Evolutionary conservation across 23 red algal genomes (phyloP), one percentile per base, ranked within the genome.

Genomic region (Pyropia yezoensis): DNA sequence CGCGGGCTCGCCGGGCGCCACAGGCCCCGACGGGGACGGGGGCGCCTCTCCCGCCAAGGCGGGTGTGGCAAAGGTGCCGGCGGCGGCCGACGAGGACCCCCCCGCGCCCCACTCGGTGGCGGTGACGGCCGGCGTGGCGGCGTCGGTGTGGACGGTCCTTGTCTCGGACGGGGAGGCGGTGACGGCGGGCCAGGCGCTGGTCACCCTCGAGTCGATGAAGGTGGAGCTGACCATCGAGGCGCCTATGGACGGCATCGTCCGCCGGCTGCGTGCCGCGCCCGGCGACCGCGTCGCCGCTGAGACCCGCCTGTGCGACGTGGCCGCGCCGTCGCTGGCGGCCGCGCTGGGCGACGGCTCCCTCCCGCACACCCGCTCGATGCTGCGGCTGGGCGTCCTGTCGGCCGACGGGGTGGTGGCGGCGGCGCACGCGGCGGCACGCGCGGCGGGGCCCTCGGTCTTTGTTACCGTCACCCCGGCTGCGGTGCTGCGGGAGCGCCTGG

Each of bases 141-240:
- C 82, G 12, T 70, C 50, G 47, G 82, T 87, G 14, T 87, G 82
- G 82, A 61, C 82, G 23, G 53, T 87, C 20, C 26, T 69, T 18
- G 82, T 77, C 15, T 2, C 22, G 2, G 63, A 87, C 45, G 71
- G 71, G 15, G 58, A 87, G 13, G 52, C 24, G 25, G 71, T 87
- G 22, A 39, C 64, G 50, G 53, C 70, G 49, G 82, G 82, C 27
- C 70, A 67, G 18, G 27, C 63, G 21, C 54, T 87, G 11, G 66
- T 87, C 47, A 52, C 82, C 21, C 71, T 87, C 52, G 82, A 87
- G 61, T 76, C 71, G 27, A 87, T 87, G 82, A 87, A 87, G 61
- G 82, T 87, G 28, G 82, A 87, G 70, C 68, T 87, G 54, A 61
- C 50, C 27, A 18, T 87, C 20, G 60, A 87, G 51, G 71, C 82